These are phyloP conservation scores for Blastocystis sp. DNA, from an alignment of 352 stramenopile genomes.

Conservation along the genomic window DNA sequence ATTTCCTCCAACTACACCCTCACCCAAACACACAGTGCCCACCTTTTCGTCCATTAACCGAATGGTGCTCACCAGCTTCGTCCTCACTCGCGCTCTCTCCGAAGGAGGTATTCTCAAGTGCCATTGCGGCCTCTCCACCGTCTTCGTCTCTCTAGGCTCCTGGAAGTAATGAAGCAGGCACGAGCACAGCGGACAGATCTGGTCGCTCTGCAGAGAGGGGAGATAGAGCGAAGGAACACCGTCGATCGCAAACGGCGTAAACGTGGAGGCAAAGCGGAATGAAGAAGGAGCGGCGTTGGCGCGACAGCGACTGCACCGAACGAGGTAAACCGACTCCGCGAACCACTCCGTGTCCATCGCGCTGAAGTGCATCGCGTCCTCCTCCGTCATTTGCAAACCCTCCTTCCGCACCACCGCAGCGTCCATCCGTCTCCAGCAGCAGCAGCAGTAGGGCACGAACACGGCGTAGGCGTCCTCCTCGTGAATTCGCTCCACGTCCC, in stretches of 20 bases:
- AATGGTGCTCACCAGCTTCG: neutral
- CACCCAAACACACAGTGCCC: neutral
- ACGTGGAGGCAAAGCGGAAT: neutral
- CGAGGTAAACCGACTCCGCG: neutral
- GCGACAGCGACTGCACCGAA: neutral
- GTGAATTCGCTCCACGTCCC: neutral
- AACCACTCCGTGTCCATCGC: neutral
- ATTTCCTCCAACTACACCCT: conserved; percentile 46
- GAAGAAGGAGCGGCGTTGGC: too few relatives aligned
- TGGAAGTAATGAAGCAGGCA: neutral
- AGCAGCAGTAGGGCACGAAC: neutral
- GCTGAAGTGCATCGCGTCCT: neutral
- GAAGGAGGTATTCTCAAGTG: neutral
- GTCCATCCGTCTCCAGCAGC: neutral
- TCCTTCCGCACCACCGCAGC: neutral
- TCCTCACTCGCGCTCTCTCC: neutral
- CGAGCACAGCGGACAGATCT: neutral
- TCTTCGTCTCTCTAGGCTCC: neutral
- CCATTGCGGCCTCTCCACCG: neutral
- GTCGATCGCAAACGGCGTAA: neutral
- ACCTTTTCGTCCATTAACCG: conserved; percentile 25
- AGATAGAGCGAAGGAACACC: neutral
- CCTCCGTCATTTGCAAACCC: neutral
- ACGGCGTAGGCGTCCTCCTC: neutral
- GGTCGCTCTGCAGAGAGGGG: neutral